These are phyloP conservation scores for Sugiyamaella americana DNA, from an alignment of 805 yeast species.

Conservation along the genomic window DNA sequence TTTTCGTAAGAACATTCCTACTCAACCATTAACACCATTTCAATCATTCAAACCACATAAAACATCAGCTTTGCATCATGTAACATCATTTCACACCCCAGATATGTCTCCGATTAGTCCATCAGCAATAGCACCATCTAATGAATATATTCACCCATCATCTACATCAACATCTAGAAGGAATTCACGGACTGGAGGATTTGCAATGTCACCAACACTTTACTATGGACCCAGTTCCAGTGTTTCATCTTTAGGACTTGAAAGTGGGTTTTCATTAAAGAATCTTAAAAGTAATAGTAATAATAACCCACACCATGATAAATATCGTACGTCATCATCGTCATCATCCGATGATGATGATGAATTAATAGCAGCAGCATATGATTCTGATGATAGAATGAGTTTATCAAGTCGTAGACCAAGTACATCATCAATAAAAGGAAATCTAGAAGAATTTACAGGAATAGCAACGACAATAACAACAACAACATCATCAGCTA, in stretches of 20 bases:
- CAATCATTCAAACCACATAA: slow-evolving; percentile 5
- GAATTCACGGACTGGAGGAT: background rate
- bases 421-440: slow-evolving; percentile 3
- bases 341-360: slow-evolving; percentile 13
- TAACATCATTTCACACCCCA: slow-evolving; percentile 13
- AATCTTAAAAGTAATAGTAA: background rate
- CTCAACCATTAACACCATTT: background rate
- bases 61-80: slow-evolving; percentile 16
- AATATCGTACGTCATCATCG: slow-evolving; percentile 3
- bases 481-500: too few relatives aligned
- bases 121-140: slow-evolving; percentile 9
- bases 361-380: slow-evolving; percentile 9
- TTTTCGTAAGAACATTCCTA: too few relatives aligned
- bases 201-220: background rate
- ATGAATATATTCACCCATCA: background rate
- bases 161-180: background rate
- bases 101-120: slow-evolving; percentile 21
- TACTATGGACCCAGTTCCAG: slow-evolving; percentile 18
- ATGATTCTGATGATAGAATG: slow-evolving; percentile 19
- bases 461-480: background rate
- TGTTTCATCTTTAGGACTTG: slow-evolving; percentile 19
- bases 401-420: slow-evolving; percentile 14
- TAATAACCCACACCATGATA: slow-evolving; percentile 6
- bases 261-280: background rate
- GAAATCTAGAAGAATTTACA: too few relatives aligned